Conservation (phyloP, 2,329 filamentous ascomycete genomes). For the Colletotrichum acutatum region DNA sequence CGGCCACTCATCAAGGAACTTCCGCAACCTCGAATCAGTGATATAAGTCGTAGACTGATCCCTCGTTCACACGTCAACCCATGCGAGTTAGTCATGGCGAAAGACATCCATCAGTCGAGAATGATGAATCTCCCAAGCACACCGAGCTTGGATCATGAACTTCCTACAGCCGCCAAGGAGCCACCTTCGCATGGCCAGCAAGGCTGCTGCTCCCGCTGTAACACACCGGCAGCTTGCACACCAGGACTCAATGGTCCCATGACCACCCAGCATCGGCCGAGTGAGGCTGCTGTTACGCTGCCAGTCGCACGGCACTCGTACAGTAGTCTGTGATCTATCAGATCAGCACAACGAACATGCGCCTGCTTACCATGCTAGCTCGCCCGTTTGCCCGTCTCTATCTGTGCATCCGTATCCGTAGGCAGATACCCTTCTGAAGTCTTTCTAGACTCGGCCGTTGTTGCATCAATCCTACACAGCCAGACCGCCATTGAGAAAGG, state of each 20-base stretch:
- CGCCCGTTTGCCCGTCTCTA: background rate
- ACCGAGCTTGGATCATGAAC: background rate
- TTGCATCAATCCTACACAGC: background rate
- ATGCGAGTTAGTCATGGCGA: background rate
- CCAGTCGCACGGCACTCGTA: conserved; percentile 16
- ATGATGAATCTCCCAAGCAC: conserved; percentile 12
- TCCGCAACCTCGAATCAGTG: background rate
- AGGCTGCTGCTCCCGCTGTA: conserved; percentile 6
- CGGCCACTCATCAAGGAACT: background rate
- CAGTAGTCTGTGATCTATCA: background rate
- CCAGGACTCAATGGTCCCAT: conserved; percentile 23
- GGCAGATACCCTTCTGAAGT: background rate
- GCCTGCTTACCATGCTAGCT: background rate
- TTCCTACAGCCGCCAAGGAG: background rate
- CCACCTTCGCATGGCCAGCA: background rate
- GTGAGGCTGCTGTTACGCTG: conserved; percentile 6
- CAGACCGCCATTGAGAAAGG: background rate
- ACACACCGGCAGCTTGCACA: conserved; percentile 11
- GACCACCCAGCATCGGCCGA: conserved; percentile 15
- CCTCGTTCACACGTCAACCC: conserved; percentile 1
- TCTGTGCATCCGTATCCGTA: background rate
- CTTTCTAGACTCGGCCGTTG: background rate
- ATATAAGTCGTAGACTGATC: conserved; percentile 10
- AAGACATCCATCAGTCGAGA: conserved; percentile 15
- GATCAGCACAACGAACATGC: conserved; percentile 4